A percentile compares a stretch with the other conserved stretches of the same genome.
Evolutionary conservation across 805 yeast species (phyloP).

Genomic region (Suhomyces emberorum): DNA sequence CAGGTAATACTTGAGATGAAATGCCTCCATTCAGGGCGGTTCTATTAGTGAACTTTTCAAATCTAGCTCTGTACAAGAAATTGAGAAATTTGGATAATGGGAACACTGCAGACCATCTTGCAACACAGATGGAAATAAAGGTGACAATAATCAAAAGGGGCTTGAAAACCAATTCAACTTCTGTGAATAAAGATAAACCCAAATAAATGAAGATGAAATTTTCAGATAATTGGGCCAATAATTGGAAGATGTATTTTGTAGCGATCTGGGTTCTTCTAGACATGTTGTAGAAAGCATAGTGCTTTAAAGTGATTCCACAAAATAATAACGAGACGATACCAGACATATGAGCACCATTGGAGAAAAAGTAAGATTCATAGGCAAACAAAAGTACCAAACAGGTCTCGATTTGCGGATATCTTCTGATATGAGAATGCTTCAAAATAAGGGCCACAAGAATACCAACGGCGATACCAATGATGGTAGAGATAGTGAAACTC

Average conservation of each 20-base stretch:
- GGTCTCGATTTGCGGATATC: constrained; percentile 97
- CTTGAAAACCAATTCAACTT: constrained; percentile 91
- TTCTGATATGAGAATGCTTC: constrained; percentile 87
- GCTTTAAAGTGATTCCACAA: constrained; percentile 95
- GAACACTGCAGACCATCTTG: constrained; percentile 97
- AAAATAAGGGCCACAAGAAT: constrained; percentile 82
- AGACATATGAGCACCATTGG: constrained; percentile 99
- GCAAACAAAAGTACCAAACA: constrained; percentile 88
- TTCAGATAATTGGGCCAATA: constrained; percentile 91
- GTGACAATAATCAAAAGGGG: constrained; percentile 91
- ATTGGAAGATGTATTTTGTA: constrained; percentile 89
- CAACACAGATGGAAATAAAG: constrained; percentile 83
- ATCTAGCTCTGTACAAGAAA: constrained; percentile 64
- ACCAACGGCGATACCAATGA: constrained; percentile 88
- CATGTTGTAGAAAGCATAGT: constrained; percentile 97
- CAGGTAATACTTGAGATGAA: constrained; percentile 49
- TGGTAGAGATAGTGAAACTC: constrained; percentile 86
- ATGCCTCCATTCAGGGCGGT: constrained; percentile 37
- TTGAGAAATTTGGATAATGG: constrained; percentile 85
- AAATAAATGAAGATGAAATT: constrained; percentile 94
- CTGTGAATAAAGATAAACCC: constrained; percentile 92
- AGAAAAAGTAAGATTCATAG: constrained; percentile 93
- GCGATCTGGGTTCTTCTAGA: constrained; percentile 96
- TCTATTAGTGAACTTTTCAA: constrained; percentile 36
- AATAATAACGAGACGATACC: constrained; percentile 93